Evolutionary conservation across 108 stramenopile genomes (phyloP), one percentile per base, ranked within the genome.

Genomic region (Hondaea fermentalgiana): DNA sequence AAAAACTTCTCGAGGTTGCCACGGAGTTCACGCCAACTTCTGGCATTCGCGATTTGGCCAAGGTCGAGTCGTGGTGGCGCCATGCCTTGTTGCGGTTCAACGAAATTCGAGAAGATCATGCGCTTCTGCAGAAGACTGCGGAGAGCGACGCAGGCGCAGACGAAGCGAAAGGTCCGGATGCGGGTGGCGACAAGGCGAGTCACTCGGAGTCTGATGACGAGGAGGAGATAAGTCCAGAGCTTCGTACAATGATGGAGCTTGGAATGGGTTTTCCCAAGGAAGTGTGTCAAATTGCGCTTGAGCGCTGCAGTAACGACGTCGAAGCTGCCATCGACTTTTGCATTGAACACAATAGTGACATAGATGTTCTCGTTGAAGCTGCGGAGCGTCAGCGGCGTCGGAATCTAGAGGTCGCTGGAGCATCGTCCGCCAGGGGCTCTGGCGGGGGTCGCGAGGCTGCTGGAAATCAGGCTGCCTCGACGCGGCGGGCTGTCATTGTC

Each of bases 291-390:
- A 87, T 96, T 59, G 97, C 98, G 8, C 92, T 99, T 43, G 88
- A 96, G 35, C 92, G 97, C 5, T 95, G 95, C 35, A 96, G 96
- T 6, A 96, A 96, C 58, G 96, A 96, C 88, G 96, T 98, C 42
- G 98, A 98, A 88, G 96, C 96, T 76, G 98, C 98, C 16, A 96
- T 98, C 49, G 95, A 96, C 89, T 97, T 97, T 87, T 98, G 98
- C 91, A 93, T 98, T 29, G 98, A 98, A 87, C 93, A 96, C 89
- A 96, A 96, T 21, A 95, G 92, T 60, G 98, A 98, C 45, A 97
- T 98, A 96, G 96, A 97, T 88, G 90, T 95, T n/a, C 92, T 98
- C 71, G 60, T 98, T 60, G 96, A 90, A 90, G 14, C 92, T 93
- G 76, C 92, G 89, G 49, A 21, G 76, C 88, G 25, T 89, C 93